Base-by-base conservation (phyloP, 768 basidiomycete genomes). In the Phanerochaete sordida region DNA sequence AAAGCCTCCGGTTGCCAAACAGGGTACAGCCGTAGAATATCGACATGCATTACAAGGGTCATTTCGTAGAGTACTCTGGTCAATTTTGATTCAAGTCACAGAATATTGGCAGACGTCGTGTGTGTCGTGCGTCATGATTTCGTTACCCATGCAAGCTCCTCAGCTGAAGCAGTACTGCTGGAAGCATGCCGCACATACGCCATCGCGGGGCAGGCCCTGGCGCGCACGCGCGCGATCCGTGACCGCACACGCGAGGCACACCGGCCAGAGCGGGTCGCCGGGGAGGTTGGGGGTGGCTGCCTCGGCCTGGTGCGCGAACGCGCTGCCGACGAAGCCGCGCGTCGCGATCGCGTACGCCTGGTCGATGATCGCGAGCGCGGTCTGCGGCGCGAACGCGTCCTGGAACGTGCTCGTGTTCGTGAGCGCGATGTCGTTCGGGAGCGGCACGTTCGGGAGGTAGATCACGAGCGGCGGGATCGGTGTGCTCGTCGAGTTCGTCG, bases 231-330 rank as follows among this genome's bases (percentile, higher is more conserved):
- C 56, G 7, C 72, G 64, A 31, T 75, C 87, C 79, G 74, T 83
- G 65, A 77, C 81, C 61, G 81, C 91, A 69, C 92, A 88, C 68
- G 84, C 83, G 23, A 94, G 75, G 65, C 91, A 93, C 44, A 77
- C 77, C 2, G 85, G 79, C 76, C 80, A 88, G 53, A 81, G 65
- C 2, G 74, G 68, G 60, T 86, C 90, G 28, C 66, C 67, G 43
- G 23, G 56, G 39, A 67, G 70, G 1, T 62, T 59, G 1, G 73
- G 69, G 45, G 73, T 72, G 1, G 81, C 81, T 71, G 87, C 88
- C 15, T 89, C 89, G 19, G 79, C 79, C 84, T 85, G 23, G 65
- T 62, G 63, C 80, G 79, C 0, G 82, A 85, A 68, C 89, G 86
- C 64, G 85, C 77, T 50, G 92, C 73, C 70, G 90, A 85, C 4